Percentiles rank a stretch among this genome's conserved stretches.
phyloP scores from a whole-genome alignment of 2,329 filamentous ascomycete genomes.

The Aspergillus jensenii region DNA sequence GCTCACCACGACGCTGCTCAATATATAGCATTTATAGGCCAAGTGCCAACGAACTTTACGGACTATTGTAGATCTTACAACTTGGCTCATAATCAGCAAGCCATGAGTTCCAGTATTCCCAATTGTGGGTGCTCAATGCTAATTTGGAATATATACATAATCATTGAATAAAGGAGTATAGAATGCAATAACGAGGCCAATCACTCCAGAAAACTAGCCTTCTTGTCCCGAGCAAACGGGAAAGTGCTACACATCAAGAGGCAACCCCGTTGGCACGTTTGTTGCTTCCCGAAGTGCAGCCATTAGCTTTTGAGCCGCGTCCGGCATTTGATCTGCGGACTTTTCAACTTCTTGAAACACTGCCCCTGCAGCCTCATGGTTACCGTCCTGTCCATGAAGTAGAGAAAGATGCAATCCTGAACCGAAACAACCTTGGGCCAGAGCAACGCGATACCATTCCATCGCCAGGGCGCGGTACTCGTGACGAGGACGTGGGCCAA shows the following conservation, averaged over 20 bases:
- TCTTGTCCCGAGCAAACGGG: too few species aligned
- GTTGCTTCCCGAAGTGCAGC: neutral
- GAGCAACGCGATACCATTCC: conserved; percentile 37
- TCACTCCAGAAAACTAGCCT: too few species aligned
- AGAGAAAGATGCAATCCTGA: conserved; percentile 29
- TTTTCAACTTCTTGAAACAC: conserved; percentile 17
- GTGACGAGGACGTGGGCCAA: conserved; percentile 16
- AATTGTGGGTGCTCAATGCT: neutral
- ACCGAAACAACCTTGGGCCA: conserved; percentile 16
- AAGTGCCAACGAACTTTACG: too few species aligned
- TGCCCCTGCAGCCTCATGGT: neutral
- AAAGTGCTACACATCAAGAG: neutral
- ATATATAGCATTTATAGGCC: neutral
- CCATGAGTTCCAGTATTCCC: neutral
- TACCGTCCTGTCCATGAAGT: conserved; percentile 29
- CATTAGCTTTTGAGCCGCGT: neutral
- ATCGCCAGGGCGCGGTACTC: conserved; percentile 30
- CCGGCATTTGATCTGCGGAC: neutral
- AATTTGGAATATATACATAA: too few species aligned
- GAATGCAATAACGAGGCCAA: too few species aligned
- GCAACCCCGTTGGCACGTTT: neutral
- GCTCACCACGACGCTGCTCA: too few species aligned
- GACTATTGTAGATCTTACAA: neutral
- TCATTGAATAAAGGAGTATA: too few species aligned
- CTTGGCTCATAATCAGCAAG: neutral